Base-by-base conservation (phyloP, 2,329 filamentous ascomycete species). In the Sphaerulina vaccinii region DNA sequence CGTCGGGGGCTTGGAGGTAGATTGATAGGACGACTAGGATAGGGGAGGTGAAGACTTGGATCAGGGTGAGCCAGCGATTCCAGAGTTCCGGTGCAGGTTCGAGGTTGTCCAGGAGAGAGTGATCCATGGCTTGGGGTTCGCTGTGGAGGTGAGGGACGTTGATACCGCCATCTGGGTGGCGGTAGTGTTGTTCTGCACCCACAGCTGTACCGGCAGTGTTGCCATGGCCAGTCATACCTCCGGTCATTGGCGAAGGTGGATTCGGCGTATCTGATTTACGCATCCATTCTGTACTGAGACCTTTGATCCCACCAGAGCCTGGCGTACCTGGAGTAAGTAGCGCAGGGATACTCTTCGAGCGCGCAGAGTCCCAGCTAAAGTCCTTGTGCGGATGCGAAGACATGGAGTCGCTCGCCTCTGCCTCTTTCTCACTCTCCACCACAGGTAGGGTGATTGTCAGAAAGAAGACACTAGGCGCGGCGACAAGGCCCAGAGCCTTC, bases 361-460 rank as follows among this genome's bases (percentile, higher is more conserved):
- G 49, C 19, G 47, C 39, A 8, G 43, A 56, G 15, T 57, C 55
- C 40, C 53, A 45, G 45, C 55, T 60, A 46, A 49, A 38, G 18
- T 52, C 51, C 22, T 54, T 55, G 9, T 41, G 45, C 2, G 55
- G 50, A 18, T 47, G 47, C n/a, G 46, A 22, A n/a, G 37, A 23
- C 16, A 46, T 24, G 6, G 49, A 44, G 16, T 35, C 32, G 18
- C 38, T 32, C 3, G 24, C 35, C n/a, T 53, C 50, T 3, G 45
- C 10, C 13, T 79, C 67, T 29, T 71, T 76, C 16, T 81, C 78
- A 1, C 81, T 81, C 63, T 97, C 92, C 5, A 96, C 88, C 0
- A 99, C 90, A 0, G 95, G 93, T 3, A 99, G 71, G 0, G 93
- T 99, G 40, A 93, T 83, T 0, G 92, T 92, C 3, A 99, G 77